phyloP scores from a whole-genome alignment of 768 basidiomycete species.

The Amanita fuliginea region DNA sequence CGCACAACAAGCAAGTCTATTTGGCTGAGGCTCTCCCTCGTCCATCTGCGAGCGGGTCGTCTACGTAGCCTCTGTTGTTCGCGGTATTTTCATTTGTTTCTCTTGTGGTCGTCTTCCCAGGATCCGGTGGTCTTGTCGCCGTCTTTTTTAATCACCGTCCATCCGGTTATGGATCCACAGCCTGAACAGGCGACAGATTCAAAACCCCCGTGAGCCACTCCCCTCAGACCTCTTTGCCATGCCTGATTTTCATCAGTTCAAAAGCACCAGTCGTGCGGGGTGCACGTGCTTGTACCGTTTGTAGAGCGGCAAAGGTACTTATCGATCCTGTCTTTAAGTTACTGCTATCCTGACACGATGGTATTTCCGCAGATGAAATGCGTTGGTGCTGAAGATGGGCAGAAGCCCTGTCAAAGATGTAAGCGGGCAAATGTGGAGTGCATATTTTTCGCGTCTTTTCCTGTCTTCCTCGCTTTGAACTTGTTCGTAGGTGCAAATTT shows the following conservation, averaged over 20 bases:
- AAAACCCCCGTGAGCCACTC: slow-evolving; percentile 20
- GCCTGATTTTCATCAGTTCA: slow-evolving; percentile 16
- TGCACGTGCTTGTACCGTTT: slow-evolving; percentile 71
- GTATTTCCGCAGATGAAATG: slow-evolving; percentile 67
- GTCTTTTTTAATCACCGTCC: slow-evolving; percentile 31
- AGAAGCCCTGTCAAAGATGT: slow-evolving; percentile 75
- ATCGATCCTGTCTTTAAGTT: slow-evolving; percentile 8
- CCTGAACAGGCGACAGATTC: slow-evolving; percentile 21
- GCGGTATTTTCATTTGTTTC: slow-evolving; percentile 2
- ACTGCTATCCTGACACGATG: slow-evolving; percentile 6
- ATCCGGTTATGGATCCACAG: slow-evolving; percentile 28
- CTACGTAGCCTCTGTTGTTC: slow-evolving; percentile 6
- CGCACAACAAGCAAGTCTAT: slow-evolving; percentile 10
- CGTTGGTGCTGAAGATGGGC: slow-evolving; percentile 79
- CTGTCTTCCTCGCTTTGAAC: slow-evolving; percentile 10
- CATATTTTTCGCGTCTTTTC: slow-evolving; percentile 16
- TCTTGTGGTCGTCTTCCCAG: slow-evolving; percentile 4
- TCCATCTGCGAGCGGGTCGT: slow-evolving; percentile 8
- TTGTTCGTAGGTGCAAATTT: slow-evolving; percentile 53
- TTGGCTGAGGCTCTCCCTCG: slow-evolving; percentile 8
- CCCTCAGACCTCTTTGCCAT: slow-evolving; percentile 6
- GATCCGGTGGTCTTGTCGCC: slow-evolving; percentile 10
- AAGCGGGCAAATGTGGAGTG: slow-evolving; percentile 71
- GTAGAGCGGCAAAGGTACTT: slow-evolving; percentile 69
- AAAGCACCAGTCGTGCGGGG: slow-evolving; percentile 43